These are phyloP conservation scores for Cerioporus squamosus DNA, from an alignment of 1,284 basidiomycete species.

Conservation along the genomic window DNA sequence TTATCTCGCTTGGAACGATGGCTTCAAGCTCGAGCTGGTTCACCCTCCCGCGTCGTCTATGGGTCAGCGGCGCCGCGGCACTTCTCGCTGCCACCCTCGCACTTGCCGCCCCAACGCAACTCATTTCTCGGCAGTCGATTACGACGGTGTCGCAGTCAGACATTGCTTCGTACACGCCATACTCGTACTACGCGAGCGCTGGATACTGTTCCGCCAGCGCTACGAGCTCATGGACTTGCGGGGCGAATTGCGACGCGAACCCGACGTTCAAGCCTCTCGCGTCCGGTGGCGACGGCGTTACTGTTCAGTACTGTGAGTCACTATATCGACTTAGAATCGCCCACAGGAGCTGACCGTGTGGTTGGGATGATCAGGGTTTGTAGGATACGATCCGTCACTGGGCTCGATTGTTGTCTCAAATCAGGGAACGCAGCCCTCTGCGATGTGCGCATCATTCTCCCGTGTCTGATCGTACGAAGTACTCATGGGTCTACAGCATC, in stretches of 20 bases:
- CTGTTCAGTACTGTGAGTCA: slow-evolving; percentile 51
- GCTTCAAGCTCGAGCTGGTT: too few relatives aligned
- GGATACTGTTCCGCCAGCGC: slow-evolving; percentile 53
- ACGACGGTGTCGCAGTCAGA: slow-evolving; percentile 44
- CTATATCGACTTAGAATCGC: not conserved
- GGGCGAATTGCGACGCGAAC: slow-evolving; percentile 55
- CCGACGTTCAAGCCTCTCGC: slow-evolving; percentile 48
- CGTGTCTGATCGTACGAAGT: not conserved
- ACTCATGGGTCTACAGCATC: slow-evolving; percentile 36
- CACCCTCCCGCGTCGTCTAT: not conserved
- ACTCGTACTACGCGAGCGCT: slow-evolving; percentile 57
- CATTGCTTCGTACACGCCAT: slow-evolving; percentile 54
- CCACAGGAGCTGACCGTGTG: too few relatives aligned
- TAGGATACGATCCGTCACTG: slow-evolving; percentile 28
- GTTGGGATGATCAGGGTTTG: slow-evolving; percentile 35
- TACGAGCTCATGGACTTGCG: slow-evolving; percentile 61
- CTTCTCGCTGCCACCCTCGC: slow-evolving; percentile 33
- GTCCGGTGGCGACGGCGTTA: slow-evolving; percentile 61
- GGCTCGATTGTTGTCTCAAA: slow-evolving; percentile 35
- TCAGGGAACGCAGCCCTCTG: slow-evolving; percentile 52
- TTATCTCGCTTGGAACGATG: too few relatives aligned
- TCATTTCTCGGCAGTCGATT: slow-evolving; percentile 35
- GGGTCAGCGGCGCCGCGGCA: not conserved
- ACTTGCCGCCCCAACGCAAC: slow-evolving; percentile 21
- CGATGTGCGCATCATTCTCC: slow-evolving; percentile 44